These are phyloP conservation scores for Fusarium sp. DNA, from an alignment of 2,329 filamentous ascomycete species.

Conservation along the genomic window DNA sequence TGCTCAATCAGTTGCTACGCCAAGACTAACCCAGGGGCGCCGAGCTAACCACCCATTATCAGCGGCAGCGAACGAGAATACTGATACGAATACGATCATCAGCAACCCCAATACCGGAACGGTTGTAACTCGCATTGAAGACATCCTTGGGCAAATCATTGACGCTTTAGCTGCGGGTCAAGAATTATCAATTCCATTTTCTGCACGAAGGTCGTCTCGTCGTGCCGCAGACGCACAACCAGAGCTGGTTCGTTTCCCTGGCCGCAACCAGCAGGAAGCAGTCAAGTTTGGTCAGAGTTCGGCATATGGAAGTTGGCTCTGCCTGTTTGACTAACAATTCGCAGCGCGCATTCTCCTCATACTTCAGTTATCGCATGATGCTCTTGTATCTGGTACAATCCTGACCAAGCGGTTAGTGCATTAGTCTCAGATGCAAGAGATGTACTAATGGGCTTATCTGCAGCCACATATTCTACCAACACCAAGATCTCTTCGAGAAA, in stretches of 20 bases:
- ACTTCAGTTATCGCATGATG: constrained; percentile 70
- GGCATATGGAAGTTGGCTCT: neutral
- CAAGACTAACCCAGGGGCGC: constrained; percentile 10
- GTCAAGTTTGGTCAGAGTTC: constrained; percentile 62
- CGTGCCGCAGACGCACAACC: constrained; percentile 11
- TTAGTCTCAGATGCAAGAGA: neutral
- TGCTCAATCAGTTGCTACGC: constrained; percentile 20
- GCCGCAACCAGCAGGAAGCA: constrained; percentile 59
- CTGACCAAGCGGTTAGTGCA: constrained; percentile 72
- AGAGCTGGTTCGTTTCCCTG: constrained; percentile 59
- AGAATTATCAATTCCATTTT: constrained; percentile 48
- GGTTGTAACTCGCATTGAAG: constrained; percentile 54
- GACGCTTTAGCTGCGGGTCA: constrained; percentile 44
- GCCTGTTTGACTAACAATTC: neutral
- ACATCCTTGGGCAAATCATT: constrained; percentile 49
- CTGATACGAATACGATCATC: constrained; percentile 44
- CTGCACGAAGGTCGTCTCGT: constrained; percentile 36
- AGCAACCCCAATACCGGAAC: constrained; percentile 34
- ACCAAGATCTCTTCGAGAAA: constrained; percentile 76
- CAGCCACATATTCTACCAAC: constrained; percentile 85
- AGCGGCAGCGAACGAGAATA: constrained; percentile 1
- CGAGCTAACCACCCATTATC: constrained; percentile 5
- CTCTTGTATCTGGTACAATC: constrained; percentile 65
- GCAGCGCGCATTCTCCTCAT: constrained; percentile 69
- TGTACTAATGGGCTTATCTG: neutral